These are phyloP conservation scores for Macaranga tanarius DNA, from an alignment of 441 rosid species.

Conservation along the genomic window DNA sequence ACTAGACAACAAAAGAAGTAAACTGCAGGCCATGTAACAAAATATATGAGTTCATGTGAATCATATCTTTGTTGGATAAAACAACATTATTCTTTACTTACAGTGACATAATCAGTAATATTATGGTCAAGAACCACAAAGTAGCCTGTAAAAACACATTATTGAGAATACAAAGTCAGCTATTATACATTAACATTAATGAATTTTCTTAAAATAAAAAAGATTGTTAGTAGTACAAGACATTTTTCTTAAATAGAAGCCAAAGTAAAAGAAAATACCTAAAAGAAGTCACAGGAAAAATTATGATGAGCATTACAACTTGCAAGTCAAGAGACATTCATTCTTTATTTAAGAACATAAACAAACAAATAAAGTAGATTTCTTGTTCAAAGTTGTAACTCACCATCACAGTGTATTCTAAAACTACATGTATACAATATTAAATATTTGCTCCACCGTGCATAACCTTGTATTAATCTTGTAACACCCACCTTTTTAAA, in stretches of 20 bases:
- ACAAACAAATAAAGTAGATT: neutral
- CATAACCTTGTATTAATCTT: conserved; percentile 22
- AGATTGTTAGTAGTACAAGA: no score
- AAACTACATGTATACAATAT: conserved; percentile 19
- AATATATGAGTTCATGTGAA: conserved; percentile 96
- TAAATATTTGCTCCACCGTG: conserved; percentile 33
- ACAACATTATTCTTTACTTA: conserved; percentile 97
- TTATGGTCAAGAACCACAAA: conserved; percentile 99
- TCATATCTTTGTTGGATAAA: conserved; percentile 97
- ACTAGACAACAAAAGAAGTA: conserved; percentile 97
- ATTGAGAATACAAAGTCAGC: no score
- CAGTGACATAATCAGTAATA: conserved; percentile 98
- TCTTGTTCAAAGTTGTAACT: conserved; percentile 17
- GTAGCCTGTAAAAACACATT: conserved; percentile 57
- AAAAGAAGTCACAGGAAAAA: no score
- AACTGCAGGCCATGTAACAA: conserved; percentile 98
- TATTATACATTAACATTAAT: no score
- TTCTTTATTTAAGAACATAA: no score
- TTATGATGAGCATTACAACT: no score
- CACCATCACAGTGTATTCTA: conserved; percentile 32
- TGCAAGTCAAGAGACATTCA: no score
- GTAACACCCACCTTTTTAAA: no score
- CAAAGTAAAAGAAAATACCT: no score
- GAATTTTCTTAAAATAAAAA: no score
- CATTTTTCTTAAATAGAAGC: no score